These are phyloP conservation scores for Stachybotrys chlorohalonatus DNA, from an alignment of 2,329 filamentous ascomycete species.

Conservation along the genomic window DNA sequence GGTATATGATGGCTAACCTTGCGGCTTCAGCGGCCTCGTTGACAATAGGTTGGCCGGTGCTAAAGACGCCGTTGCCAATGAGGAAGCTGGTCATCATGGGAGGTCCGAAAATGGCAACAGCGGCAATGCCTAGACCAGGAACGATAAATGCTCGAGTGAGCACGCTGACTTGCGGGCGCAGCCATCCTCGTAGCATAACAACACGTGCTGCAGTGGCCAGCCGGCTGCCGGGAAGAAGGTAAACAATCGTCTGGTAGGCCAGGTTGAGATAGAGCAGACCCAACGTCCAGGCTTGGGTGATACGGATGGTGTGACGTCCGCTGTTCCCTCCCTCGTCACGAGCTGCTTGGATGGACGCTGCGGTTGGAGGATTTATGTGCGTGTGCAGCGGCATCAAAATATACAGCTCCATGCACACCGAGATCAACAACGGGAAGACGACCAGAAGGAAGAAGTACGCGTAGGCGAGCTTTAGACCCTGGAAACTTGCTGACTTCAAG, in stretches of 20 bases:
- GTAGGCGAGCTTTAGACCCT: slow-evolving; percentile 51
- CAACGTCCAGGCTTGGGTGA: slow-evolving; percentile 90
- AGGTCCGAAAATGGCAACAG: slow-evolving; percentile 55
- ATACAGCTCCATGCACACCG: slow-evolving; percentile 79
- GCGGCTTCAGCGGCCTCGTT: slow-evolving; percentile 16
- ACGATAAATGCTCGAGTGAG: slow-evolving; percentile 83
- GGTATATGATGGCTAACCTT: slow-evolving; percentile 32
- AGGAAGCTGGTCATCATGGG: slow-evolving; percentile 40
- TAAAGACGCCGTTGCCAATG: slow-evolving; percentile 14
- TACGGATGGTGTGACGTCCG: slow-evolving; percentile 61
- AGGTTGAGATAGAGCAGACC: slow-evolving; percentile 87
- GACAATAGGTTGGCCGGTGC: slow-evolving; percentile 8
- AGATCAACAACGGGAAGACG: slow-evolving; percentile 73
- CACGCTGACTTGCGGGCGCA: slow-evolving; percentile 68
- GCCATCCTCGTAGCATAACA: slow-evolving; percentile 65
- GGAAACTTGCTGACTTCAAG: slow-evolving; percentile 17
- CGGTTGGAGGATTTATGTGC: slow-evolving; percentile 45
- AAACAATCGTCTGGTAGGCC: slow-evolving; percentile 56
- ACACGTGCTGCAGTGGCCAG: slow-evolving; percentile 66
- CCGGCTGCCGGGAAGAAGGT: slow-evolving; percentile 60
- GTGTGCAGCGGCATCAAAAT: slow-evolving; percentile 79
- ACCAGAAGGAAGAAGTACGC: slow-evolving; percentile 66
- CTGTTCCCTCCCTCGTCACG: slow-evolving; percentile 13
- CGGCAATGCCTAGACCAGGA: slow-evolving; percentile 56
- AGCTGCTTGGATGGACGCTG: slow-evolving; percentile 16